Conservation (phyloP, 345 rosid genomes). For the sweet orange (Citrus sinensis) region DVS_A1.0 CM039161.1:1391001-1391500, state of each 20-base stretch:
- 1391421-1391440: conserved; percentile 46
- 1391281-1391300: conserved; percentile 51
- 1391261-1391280: conserved; percentile 58
- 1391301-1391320: conserved; percentile 29
- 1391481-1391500: neutral
- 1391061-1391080: neutral
- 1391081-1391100: conserved; percentile 38
- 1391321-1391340: neutral
- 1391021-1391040: neutral
- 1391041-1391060: neutral
- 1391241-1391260: conserved; percentile 67
- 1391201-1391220: neutral
- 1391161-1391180: neutral
- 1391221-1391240: conserved; percentile 33
- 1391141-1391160: conserved; percentile 41
- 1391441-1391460: conserved; percentile 79
- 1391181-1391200: neutral
- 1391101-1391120: conserved; percentile 38
- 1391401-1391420: conserved; percentile 44
- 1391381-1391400: conserved; percentile 61
- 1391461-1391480: neutral
- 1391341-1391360: neutral
- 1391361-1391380: neutral
- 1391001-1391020: too few species aligned
- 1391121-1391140: conserved; percentile 49